phyloP scores from a whole-genome alignment of 495 filamentous ascomycete species.

The Aspergillus hancockii region DNA sequence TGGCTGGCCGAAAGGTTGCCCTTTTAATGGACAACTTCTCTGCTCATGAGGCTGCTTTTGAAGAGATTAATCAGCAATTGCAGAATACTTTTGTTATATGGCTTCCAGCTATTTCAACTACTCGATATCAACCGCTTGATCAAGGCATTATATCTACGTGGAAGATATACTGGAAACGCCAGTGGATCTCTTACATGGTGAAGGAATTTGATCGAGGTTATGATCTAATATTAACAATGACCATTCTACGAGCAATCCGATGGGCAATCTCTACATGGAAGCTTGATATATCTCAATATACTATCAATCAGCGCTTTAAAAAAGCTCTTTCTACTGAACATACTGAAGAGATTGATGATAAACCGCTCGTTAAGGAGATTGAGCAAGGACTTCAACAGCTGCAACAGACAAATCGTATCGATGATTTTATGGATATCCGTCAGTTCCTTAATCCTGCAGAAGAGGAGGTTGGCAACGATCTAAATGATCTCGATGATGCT shows the following conservation, averaged over 20 bases:
- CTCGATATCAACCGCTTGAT: slow-evolving; percentile 30
- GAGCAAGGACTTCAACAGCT: slow-evolving; percentile 6
- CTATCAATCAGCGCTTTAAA: slow-evolving; percentile 23
- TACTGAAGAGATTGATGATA: not conserved
- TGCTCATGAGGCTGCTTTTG: slow-evolving; percentile 24
- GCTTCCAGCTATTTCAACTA: slow-evolving; percentile 31
- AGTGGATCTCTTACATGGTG: slow-evolving; percentile 26
- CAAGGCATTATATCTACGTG: slow-evolving; percentile 31
- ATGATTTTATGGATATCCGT: slow-evolving; percentile 12
- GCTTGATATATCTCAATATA: slow-evolving; percentile 5
- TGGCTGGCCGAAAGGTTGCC: slow-evolving; percentile 24
- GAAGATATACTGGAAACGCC: slow-evolving; percentile 26
- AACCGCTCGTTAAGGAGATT: slow-evolving; percentile 5
- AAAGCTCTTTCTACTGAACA: slow-evolving; percentile 14
- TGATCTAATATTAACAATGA: slow-evolving; percentile 21
- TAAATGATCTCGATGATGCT: slow-evolving; percentile 7
- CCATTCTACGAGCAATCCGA: slow-evolving; percentile 20
- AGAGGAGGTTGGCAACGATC: slow-evolving; percentile 15
- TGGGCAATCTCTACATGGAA: slow-evolving; percentile 21
- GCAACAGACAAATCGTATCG: not conserved
- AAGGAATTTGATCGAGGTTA: slow-evolving; percentile 10
- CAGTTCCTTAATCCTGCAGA: slow-evolving; percentile 16
- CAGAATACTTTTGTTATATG: slow-evolving; percentile 26
- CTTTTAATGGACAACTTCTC: slow-evolving; percentile 35
- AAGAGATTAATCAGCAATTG: slow-evolving; percentile 4